Percentiles rank a stretch among this genome's conserved stretches.
phyloP scores from a whole-genome alignment of 495 filamentous ascomycete species.

The Penicillium simplicissimum region DNA sequence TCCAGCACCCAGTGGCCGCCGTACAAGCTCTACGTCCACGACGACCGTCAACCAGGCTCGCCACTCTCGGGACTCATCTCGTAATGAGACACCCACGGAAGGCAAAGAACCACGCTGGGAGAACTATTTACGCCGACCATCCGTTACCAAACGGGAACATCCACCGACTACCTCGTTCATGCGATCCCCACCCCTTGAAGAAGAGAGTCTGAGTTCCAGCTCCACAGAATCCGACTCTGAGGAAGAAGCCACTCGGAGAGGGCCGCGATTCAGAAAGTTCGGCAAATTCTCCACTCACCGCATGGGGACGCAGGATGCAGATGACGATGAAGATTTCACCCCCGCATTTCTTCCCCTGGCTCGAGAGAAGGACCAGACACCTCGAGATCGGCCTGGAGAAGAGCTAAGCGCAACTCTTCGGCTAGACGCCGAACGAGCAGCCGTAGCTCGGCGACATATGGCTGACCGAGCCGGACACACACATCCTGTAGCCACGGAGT shows the following conservation, averaged over 20 bases:
- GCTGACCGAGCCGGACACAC: constrained; percentile 31
- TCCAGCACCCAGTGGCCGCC: constrained; percentile 31
- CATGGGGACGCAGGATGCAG: constrained; percentile 39
- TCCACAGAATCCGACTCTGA: constrained; percentile 58
- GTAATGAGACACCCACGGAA: constrained; percentile 48
- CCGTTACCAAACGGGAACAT: constrained; percentile 34
- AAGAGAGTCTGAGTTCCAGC: constrained; percentile 40
- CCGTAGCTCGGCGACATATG: constrained; percentile 37
- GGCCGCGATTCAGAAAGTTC: constrained; percentile 37
- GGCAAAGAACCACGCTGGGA: constrained; percentile 43
- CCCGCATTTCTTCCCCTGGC: constrained; percentile 76
- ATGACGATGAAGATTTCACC: constrained; percentile 51
- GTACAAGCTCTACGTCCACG: constrained; percentile 57
- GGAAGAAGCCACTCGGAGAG: constrained; percentile 42
- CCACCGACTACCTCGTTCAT: constrained; percentile 22
- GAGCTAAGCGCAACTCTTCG: constrained; percentile 65
- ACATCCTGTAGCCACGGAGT: constrained; percentile 57
- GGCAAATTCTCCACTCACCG: constrained; percentile 44
- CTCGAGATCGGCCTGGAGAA: constrained; percentile 34
- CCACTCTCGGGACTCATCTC: constrained; percentile 37
- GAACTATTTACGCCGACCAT: constrained; percentile 31
- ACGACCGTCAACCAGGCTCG: constrained; percentile 51
- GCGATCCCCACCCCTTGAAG: constrained; percentile 39
- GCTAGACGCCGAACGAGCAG: constrained; percentile 47
- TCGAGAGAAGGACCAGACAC: constrained; percentile 26